Percentiles rank a stretch among this genome's conserved stretches.
Evolutionary conservation across 2,329 filamentous ascomycete genomes (phyloP).

Genomic region (Colletotrichum spinosum): DNA sequence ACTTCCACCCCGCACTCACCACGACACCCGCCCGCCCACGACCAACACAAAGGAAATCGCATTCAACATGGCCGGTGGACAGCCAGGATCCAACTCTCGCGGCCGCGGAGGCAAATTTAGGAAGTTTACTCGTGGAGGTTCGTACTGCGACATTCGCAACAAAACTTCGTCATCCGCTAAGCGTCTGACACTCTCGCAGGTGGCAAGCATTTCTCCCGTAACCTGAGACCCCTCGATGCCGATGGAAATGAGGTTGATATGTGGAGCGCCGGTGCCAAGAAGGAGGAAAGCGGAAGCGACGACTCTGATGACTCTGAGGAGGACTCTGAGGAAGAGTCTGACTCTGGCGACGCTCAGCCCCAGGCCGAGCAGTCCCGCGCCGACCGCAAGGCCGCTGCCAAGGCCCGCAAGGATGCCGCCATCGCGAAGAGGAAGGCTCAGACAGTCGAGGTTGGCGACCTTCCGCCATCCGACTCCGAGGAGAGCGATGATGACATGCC

Average conservation of each 20-base stretch:
- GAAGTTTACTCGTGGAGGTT: constrained; percentile 93
- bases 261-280: constrained; percentile 75
- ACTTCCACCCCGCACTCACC: constrained; percentile 24
- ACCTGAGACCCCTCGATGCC: constrained; percentile 87
- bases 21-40: constrained; percentile 16
- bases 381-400: constrained; percentile 86
- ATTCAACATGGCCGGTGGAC: constrained; percentile 59
- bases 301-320: constrained; percentile 64
- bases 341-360: constrained; percentile 61
- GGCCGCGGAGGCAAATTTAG: constrained; percentile 94
- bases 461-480: constrained; percentile 79
- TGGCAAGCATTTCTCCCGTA: constrained; percentile 94
- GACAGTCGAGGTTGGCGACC: constrained; percentile 83
- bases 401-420: constrained; percentile 91
- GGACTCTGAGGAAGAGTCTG: constrained; percentile 59
- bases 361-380: constrained; percentile 76
- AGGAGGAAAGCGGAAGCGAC: constrained; percentile 61
- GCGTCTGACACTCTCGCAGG: constrained; percentile 62
- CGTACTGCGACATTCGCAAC: constrained; percentile 42
- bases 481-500: constrained; percentile 75
- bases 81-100: constrained; percentile 66
- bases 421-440: constrained; percentile 80
- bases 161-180: constrained; percentile 33
- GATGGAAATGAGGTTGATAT: constrained; percentile 91
- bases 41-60: constrained; percentile 17